Percentiles rank a stretch among this genome's conserved stretches.
phyloP scores from a whole-genome alignment of 257 asterid genomes.

The Fraxinus pennsylvanica region DNA sequence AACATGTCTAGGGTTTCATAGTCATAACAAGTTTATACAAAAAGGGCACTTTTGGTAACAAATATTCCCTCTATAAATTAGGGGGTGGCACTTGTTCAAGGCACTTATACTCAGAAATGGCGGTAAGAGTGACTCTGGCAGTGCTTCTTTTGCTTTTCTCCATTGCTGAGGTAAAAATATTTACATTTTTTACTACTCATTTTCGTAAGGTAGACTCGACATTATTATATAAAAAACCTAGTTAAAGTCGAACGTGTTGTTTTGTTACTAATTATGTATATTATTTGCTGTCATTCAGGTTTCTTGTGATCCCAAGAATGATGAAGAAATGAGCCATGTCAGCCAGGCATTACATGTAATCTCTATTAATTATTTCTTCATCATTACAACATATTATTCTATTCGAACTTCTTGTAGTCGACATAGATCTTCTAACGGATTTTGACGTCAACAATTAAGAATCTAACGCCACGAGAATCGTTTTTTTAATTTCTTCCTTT shows the following conservation, averaged over 20 bases:
- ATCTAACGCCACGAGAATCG: neutral
- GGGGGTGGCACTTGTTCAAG: neutral
- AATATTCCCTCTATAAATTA: neutral
- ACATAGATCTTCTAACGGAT: neutral
- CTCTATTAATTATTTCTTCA: neutral
- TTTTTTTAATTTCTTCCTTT: neutral
- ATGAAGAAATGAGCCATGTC: conserved; percentile 34
- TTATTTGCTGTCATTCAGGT: conserved; percentile 27
- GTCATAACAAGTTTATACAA: neutral
- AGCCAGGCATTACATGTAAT: conserved; percentile 44
- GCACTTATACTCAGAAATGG: conserved; percentile 23
- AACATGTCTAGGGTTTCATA: conserved; percentile 3
- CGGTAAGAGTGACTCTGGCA: conserved; percentile 27
- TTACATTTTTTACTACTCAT: neutral
- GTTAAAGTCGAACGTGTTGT: neutral
- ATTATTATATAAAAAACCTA: neutral
- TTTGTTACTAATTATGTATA: neutral
- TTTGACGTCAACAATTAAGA: neutral
- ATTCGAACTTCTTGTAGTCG: neutral
- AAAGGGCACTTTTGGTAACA: conserved; percentile 6
- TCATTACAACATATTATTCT: neutral
- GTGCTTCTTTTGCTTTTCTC: conserved; percentile 31
- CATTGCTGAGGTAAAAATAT: conserved; percentile 31
- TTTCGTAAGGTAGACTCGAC: neutral
- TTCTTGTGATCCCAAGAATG: conserved; percentile 33